Evolutionary conservation across 164 flowering plant genomes (phyloP).

Genomic region (Warburgia ugandensis): DNA sequence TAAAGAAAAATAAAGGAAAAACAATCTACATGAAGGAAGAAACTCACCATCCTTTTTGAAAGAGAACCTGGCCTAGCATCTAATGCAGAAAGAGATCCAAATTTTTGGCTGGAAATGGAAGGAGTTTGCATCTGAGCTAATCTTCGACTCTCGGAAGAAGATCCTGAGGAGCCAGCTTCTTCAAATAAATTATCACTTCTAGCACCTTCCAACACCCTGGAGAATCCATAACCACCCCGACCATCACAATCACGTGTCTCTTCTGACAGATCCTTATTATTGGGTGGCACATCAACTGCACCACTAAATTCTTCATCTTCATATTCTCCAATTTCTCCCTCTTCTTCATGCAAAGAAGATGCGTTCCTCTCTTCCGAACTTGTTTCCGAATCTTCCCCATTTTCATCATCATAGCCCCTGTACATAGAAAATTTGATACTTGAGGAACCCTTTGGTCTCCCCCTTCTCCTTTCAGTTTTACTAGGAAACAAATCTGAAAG

Average conservation of each 20-base stretch:
- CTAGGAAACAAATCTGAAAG: slow-evolving; percentile 33
- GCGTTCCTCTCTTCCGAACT: slow-evolving; percentile 77
- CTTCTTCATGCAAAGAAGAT: slow-evolving; percentile 65
- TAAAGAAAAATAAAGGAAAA: slow-evolving; percentile 2
- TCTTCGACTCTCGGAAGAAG: slow-evolving; percentile 66
- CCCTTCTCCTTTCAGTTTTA: slow-evolving; percentile 64
- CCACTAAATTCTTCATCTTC: slow-evolving; percentile 77
- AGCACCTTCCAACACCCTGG: slow-evolving; percentile 27
- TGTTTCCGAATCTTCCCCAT: slow-evolving; percentile 73
- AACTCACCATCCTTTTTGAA: slow-evolving; percentile 63
- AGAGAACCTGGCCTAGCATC: slow-evolving; percentile 76
- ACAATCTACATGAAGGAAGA: slow-evolving; percentile 1
- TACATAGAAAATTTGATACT: slow-evolving; percentile 51
- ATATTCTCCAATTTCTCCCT: slow-evolving; percentile 73
- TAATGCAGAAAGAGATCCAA: slow-evolving; percentile 92
- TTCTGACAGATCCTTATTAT: slow-evolving; percentile 41
- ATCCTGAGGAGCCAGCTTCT: slow-evolving; percentile 82
- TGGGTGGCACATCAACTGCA: slow-evolving; percentile 34
- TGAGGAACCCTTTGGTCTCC: slow-evolving; percentile 53
- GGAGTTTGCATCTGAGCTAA: slow-evolving; percentile 49
- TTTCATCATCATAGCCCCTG: slow-evolving; percentile 86
- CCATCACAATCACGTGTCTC: slow-evolving; percentile 46
- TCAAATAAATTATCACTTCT: slow-evolving; percentile 41
- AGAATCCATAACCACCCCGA: slow-evolving; percentile 30
- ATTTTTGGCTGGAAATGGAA: slow-evolving; percentile 69